These are phyloP conservation scores for Glycine latifolia DNA, from an alignment of 306 rosid species.

Conservation along the genomic window DNA sequence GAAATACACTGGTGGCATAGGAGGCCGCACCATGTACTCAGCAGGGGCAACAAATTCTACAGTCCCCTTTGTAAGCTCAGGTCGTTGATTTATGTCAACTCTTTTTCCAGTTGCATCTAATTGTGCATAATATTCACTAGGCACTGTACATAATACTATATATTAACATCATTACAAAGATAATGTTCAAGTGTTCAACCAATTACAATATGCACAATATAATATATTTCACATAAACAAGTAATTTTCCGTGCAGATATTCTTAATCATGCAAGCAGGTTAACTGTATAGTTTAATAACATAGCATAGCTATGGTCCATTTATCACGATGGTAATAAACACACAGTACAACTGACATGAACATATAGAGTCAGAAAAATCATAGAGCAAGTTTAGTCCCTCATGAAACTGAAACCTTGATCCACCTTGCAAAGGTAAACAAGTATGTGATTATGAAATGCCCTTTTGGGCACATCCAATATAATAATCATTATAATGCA, in stretches of 20 bases:
- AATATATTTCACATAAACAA: slow-evolving; percentile 27
- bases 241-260: slow-evolving; percentile 26
- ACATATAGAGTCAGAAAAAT: slow-evolving; percentile 12
- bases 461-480: slow-evolving; percentile 19
- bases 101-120: slow-evolving; percentile 95
- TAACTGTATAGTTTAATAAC: slow-evolving; percentile 16
- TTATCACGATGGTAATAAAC: slow-evolving; percentile 26
- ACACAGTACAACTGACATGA: slow-evolving; percentile 24
- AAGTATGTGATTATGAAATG: slow-evolving; percentile 2
- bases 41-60: slow-evolving; percentile 99
- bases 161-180: slow-evolving; percentile 36
- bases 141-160: slow-evolving; percentile 64
- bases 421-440: slow-evolving; percentile 27
- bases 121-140: slow-evolving; percentile 90
- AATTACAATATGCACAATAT: slow-evolving; percentile 26
- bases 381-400: slow-evolving; percentile 35
- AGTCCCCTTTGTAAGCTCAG: slow-evolving; percentile 87
- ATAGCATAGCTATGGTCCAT: slow-evolving; percentile 25
- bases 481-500: not conserved
- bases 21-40: slow-evolving; percentile 99
- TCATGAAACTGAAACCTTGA: not conserved
- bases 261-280: slow-evolving; percentile 14
- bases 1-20: slow-evolving; percentile 98
- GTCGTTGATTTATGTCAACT: slow-evolving; percentile 90
- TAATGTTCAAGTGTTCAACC: not conserved